These are phyloP conservation scores for Solanum rostratum DNA, from an alignment of 257 asterid genomes.

Conservation along the genomic window DNA sequence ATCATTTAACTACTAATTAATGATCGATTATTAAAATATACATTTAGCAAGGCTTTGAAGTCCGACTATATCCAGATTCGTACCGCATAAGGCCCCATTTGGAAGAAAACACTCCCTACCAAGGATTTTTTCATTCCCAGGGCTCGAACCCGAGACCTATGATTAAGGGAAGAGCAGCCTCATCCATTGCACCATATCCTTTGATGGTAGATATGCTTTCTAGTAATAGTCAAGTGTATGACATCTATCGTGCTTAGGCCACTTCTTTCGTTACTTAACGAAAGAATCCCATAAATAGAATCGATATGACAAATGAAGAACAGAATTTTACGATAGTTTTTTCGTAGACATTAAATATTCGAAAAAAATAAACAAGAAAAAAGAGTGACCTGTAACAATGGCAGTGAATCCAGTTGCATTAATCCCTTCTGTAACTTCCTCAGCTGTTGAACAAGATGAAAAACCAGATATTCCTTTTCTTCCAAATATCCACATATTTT, in stretches of 20 bases:
- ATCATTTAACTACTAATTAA: background rate
- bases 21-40: background rate
- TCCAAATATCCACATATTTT: constrained; percentile 46
- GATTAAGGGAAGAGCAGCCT: too few relatives aligned
- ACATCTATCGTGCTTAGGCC: background rate
- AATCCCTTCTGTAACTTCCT: constrained; percentile 44
- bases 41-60: background rate
- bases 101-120: too few relatives aligned
- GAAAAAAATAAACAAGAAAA: background rate
- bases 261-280: background rate
- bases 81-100: too few relatives aligned
- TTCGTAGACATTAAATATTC: background rate
- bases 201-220: too few relatives aligned
- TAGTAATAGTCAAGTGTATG: background rate
- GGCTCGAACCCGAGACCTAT: too few relatives aligned
- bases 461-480: constrained; percentile 45
- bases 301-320: background rate
- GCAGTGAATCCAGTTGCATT: constrained; percentile 49
- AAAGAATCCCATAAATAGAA: background rate
- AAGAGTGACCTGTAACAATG: constrained; percentile 36
- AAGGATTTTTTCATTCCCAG: too few relatives aligned
- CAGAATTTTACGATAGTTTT: background rate
- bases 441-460: constrained; percentile 48
- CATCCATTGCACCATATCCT: too few relatives aligned
- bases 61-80: too few relatives aligned